Conservation (phyloP, 129 eudicot species). For the Flaveria trinervia region DNA sequence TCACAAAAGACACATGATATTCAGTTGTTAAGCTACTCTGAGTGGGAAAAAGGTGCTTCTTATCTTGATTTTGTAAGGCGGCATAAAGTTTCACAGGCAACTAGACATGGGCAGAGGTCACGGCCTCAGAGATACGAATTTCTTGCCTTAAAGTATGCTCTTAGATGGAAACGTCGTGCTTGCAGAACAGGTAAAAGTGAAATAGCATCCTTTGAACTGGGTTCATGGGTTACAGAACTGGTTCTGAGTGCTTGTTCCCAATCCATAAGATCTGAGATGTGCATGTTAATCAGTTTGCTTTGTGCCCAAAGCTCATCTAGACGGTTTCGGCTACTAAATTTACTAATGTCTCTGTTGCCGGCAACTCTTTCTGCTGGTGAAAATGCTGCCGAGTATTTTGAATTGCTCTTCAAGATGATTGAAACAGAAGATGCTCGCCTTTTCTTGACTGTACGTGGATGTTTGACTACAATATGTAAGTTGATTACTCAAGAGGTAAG, state of each 20-base stretch:
- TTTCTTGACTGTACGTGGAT: constrained; percentile 95
- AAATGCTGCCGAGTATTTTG: constrained; percentile 95
- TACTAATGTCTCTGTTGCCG: constrained; percentile 89
- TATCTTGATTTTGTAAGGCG: constrained; percentile 99
- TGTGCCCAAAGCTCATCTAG: constrained; percentile 90
- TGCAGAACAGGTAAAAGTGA: constrained; percentile 55
- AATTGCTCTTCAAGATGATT: constrained; percentile 87
- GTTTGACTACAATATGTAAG: constrained; percentile 76
- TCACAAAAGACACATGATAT: constrained; percentile 81
- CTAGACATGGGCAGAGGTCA: constrained; percentile 61
- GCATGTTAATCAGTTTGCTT: constrained; percentile 88
- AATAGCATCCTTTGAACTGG: constrained; percentile 82
- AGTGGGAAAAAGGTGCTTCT: constrained; percentile 98
- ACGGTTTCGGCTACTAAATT: constrained; percentile 72
- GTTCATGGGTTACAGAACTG: constrained; percentile 98
- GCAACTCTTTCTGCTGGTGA: constrained; percentile 97
- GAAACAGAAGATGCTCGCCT: constrained; percentile 98
- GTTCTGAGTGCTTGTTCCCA: constrained; percentile 98
- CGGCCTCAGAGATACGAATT: constrained; percentile 75
- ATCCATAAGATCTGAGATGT: constrained; percentile 98
- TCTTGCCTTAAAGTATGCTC: constrained; percentile 81
- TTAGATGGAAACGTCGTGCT: constrained; percentile 89
- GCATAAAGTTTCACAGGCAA: constrained; percentile 79
- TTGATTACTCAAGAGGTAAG: constrained; percentile 80
- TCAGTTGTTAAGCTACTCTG: constrained; percentile 84